These are phyloP conservation scores for Saccharum spontaneum DNA, from an alignment of 176 grass and related monocot species.

Conservation along the genomic window DNA sequence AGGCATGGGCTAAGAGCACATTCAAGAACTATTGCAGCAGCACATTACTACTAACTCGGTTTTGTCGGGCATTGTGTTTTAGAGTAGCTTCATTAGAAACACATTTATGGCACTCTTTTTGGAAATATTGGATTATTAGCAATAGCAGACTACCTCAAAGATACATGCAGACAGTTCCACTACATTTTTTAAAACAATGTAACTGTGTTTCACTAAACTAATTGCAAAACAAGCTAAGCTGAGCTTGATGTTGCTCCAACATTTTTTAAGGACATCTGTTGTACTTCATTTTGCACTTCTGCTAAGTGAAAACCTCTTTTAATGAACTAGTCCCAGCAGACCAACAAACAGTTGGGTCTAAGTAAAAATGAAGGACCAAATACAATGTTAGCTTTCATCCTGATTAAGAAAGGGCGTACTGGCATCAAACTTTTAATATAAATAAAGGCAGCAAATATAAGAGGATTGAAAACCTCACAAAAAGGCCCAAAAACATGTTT, in stretches of 20 bases:
- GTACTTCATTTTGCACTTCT: not conserved
- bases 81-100: not conserved
- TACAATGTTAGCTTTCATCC: constrained; percentile 3
- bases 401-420: not conserved
- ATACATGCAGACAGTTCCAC: not conserved
- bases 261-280: not conserved
- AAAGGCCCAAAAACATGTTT: not conserved
- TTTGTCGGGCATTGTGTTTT: not conserved
- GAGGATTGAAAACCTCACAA: not conserved
- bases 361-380: not conserved
- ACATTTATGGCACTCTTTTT: not conserved
- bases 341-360: not conserved
- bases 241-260: not conserved
- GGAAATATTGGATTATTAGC: not conserved
- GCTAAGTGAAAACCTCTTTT: not conserved
- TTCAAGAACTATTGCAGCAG: not conserved
- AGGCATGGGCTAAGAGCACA: not conserved
- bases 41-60: not conserved
- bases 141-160: not conserved
- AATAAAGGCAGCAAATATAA: not conserved
- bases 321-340: not conserved
- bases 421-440: not conserved
- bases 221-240: not conserved
- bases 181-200: not conserved
- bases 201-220: not conserved